phyloP scores from a whole-genome alignment of 1,284 basidiomycete genomes.

The Leccinum griseonigrum region DNA sequence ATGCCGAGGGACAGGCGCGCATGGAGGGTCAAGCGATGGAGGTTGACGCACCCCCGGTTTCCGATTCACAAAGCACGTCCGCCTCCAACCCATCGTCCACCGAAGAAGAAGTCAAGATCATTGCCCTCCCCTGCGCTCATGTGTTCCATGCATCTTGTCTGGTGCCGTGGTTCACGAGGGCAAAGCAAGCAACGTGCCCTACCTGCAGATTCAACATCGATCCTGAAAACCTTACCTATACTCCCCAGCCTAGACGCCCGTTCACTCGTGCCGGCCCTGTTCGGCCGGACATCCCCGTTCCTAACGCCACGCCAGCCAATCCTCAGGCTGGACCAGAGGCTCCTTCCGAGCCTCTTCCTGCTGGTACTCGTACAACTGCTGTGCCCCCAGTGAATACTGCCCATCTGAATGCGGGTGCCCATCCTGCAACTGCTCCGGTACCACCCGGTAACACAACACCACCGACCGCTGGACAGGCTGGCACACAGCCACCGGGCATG shows the following conservation, averaged over 20 bases:
- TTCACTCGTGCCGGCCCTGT: constrained; percentile 15
- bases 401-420: constrained; percentile 3
- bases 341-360: constrained; percentile 4
- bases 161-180: constrained; percentile 75
- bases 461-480: constrained; percentile 9
- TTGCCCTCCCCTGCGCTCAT: constrained; percentile 73
- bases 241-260: constrained; percentile 23
- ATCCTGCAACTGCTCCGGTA: not conserved
- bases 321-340: constrained; percentile 5
- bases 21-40: constrained; percentile 17
- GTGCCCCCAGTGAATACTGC: constrained; percentile 1
- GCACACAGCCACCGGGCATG: constrained; percentile 8
- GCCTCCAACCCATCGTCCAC: constrained; percentile 5
- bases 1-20: constrained; percentile 6
- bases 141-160: constrained; percentile 76
- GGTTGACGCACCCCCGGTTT: constrained; percentile 16
- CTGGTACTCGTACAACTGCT: constrained; percentile 1
- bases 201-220: constrained; percentile 79
- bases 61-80: constrained; percentile 6
- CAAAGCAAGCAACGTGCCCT: constrained; percentile 74
- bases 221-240: constrained; percentile 66
- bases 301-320: constrained; percentile 6
- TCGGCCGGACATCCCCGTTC: constrained; percentile 6
- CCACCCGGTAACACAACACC: constrained; percentile 7
- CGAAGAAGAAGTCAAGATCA: constrained; percentile 36